A percentile compares a stretch with the other conserved stretches of the same genome.
phyloP scores from a whole-genome alignment of 352 stramenopile species.

The Pythium dissimile region DNA sequence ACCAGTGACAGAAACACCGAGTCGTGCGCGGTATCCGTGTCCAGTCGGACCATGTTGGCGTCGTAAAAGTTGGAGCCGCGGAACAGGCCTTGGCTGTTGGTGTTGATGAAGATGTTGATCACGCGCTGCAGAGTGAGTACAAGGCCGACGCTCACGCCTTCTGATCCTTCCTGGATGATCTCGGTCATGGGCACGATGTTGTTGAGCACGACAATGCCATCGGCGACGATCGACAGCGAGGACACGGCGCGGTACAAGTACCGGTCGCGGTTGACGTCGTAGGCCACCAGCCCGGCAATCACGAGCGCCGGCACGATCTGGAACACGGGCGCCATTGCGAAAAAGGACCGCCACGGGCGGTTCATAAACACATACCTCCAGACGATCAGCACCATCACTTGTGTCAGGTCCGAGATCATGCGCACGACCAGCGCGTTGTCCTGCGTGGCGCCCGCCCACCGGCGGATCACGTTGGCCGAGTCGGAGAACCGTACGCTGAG shows the following conservation, averaged over 20 bases:
- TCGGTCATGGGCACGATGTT: constrained; percentile 32
- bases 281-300: constrained; percentile 10
- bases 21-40: constrained; percentile 13
- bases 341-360: constrained; percentile 19
- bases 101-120: constrained; percentile 30
- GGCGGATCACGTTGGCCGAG: constrained; percentile 28
- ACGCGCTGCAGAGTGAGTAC: constrained; percentile 26
- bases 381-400: constrained; percentile 12
- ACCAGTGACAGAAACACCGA: constrained; percentile 27
- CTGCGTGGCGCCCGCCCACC: constrained; percentile 33
- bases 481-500: constrained; percentile 46
- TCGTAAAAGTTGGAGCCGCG: constrained; percentile 26
- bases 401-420: constrained; percentile 6
- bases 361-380: constrained; percentile 24
- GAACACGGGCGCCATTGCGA: constrained; percentile 14
- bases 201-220: constrained; percentile 28
- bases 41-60: constrained; percentile 7
- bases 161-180: constrained; percentile 29
- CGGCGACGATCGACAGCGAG: constrained; percentile 25
- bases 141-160: constrained; percentile 25
- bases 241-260: constrained; percentile 21
- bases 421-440: constrained; percentile 39
- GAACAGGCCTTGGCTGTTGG: constrained; percentile 27
- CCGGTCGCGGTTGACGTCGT: constrained; percentile 5
- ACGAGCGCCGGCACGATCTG: constrained; percentile 14